These are phyloP conservation scores for Pythium graminicola DNA, from an alignment of 352 stramenopile genomes.

Conservation along the genomic window DNA sequence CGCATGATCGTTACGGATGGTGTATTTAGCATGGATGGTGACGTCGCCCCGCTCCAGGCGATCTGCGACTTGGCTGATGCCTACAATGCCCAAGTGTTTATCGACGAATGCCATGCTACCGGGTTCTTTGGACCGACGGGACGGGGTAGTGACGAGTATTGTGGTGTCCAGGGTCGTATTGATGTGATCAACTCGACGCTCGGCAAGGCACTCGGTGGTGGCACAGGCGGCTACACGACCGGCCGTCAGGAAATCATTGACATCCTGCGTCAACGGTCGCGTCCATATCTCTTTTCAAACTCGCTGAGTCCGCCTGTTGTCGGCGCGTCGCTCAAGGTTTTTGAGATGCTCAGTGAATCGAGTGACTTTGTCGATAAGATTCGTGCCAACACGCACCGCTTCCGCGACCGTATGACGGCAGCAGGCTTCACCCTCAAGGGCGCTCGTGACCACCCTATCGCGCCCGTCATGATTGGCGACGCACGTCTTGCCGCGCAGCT, in stretches of 20 bases:
- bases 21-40: slow-evolving; percentile 95
- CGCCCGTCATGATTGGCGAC: slow-evolving; percentile 90
- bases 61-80: slow-evolving; percentile 88
- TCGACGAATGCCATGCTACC: slow-evolving; percentile 93
- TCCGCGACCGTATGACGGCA: slow-evolving; percentile 87
- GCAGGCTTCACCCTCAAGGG: slow-evolving; percentile 89
- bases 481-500: slow-evolving; percentile 85
- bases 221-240: slow-evolving; percentile 91
- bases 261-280: slow-evolving; percentile 83
- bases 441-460: slow-evolving; percentile 85
- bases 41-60: slow-evolving; percentile 86
- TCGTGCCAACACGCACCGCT: slow-evolving; percentile 85
- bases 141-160: slow-evolving; percentile 90
- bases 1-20: slow-evolving; percentile 91
- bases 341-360: slow-evolving; percentile 87
- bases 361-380: slow-evolving; percentile 87
- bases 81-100: slow-evolving; percentile 91
- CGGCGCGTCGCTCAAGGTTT: slow-evolving; percentile 90
- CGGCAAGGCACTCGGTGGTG: slow-evolving; percentile 90
- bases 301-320: slow-evolving; percentile 90
- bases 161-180: slow-evolving; percentile 79
- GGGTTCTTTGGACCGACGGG: slow-evolving; percentile 91
- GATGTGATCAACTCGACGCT: slow-evolving; percentile 95
- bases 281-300: slow-evolving; percentile 94
- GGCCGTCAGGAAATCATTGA: slow-evolving; percentile 88